Evolutionary conservation across 495 filamentous ascomycete species (phyloP), one percentile per base, ranked within the genome.

Genomic region (Trichodelitschia bisporula): DNA sequence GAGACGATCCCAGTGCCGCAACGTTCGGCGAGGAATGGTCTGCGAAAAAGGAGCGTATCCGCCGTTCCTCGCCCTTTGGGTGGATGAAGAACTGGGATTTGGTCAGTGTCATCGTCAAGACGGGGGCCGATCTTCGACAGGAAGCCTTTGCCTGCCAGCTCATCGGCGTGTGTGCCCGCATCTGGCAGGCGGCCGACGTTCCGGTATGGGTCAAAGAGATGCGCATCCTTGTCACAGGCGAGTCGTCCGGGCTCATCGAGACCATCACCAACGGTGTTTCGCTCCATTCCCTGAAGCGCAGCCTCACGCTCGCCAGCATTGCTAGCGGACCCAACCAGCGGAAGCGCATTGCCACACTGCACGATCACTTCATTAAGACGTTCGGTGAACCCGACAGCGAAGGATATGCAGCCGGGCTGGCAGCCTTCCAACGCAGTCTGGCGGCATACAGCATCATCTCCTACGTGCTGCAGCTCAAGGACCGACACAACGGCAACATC

Each of bases 71-170:
- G 6, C 73, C 73, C 0, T 79, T 76, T 40, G 73, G 73, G 6
- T 72, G 62, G 64, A 73, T 73, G 61, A 70, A 67, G 47, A 77
- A 74, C 41, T 79, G 73, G 73, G 74, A 79, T 37, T 59, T 79
- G 8, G 49, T 79, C 34, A 74, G 68, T 43, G 73, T 79, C 29
- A 79, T 79, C 44, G 69, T 79, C 34, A 79, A 79, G 45, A 79
- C 73, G 18, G 73, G 73, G 17, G 67, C 70, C 1, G 73, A 79
- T 46, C 55, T 79, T 23, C 55, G 73, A 28, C 73, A 79, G 48
- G 73, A 79, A 50, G 70, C 73, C 1, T 79, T 79, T 42, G 73
- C 73, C 5, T 76, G 71, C 46, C 73, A 79, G 47, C 58, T 79
- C 11, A 79, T 79, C 41, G 56, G 61, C 26, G 66, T 77, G 19